Conservation (phyloP, 495 filamentous ascomycete genomes). For the Podospora comata region DNA sequence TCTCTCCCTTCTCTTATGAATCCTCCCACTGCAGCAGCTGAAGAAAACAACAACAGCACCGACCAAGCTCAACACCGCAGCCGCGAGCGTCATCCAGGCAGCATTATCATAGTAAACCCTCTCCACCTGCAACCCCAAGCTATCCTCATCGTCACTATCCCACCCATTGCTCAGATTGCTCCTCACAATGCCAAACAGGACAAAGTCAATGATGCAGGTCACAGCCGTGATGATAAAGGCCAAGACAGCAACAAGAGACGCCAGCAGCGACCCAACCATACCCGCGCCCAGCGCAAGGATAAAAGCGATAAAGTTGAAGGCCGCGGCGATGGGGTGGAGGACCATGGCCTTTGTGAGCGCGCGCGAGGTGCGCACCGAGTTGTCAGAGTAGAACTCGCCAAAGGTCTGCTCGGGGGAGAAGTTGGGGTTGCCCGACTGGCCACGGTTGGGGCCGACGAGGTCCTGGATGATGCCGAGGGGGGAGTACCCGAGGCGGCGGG, state of each 20-base stretch:
- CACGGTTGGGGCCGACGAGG: slow-evolving; percentile 30
- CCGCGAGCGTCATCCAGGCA: slow-evolving; percentile 51
- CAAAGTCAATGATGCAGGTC: slow-evolving; percentile 55
- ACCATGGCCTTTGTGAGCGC: slow-evolving; percentile 56
- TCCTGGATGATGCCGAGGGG: slow-evolving; percentile 42
- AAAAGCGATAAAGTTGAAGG: slow-evolving; percentile 58
- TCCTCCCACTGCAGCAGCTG: slow-evolving; percentile 51
- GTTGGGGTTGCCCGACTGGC: background rate
- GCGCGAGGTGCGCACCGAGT: slow-evolving; percentile 42
- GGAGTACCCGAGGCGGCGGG: slow-evolving; percentile 50
- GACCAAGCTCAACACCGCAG: slow-evolving; percentile 50
- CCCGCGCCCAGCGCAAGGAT: slow-evolving; percentile 52
- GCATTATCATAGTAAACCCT: slow-evolving; percentile 45
- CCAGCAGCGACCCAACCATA: slow-evolving; percentile 50
- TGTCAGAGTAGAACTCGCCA: slow-evolving; percentile 36
- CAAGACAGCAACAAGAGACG: slow-evolving; percentile 44
- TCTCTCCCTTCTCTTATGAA: slow-evolving; percentile 26
- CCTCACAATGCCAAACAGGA: slow-evolving; percentile 50
- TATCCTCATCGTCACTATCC: slow-evolving; percentile 19
- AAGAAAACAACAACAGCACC: slow-evolving; percentile 56
- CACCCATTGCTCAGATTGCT: slow-evolving; percentile 45
- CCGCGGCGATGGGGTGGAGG: slow-evolving; percentile 59
- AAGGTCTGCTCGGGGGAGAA: background rate
- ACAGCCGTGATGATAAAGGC: slow-evolving; percentile 56
- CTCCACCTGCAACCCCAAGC: background rate